phyloP scores from a whole-genome alignment of 805 yeast genomes.

The Grigorovia humatica region DNA sequence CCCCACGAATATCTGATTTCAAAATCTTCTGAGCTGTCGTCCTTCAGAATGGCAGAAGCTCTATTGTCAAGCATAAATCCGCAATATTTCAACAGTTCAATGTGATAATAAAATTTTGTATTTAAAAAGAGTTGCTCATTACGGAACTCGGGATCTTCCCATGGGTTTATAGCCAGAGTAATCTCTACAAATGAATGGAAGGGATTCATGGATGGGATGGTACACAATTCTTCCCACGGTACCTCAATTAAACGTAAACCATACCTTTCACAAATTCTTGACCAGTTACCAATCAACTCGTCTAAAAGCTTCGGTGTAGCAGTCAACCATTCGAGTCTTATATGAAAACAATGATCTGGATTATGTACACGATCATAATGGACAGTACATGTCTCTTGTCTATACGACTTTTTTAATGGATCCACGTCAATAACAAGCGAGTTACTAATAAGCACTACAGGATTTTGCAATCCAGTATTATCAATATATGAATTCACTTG shows the following conservation, averaged over 20 bases:
- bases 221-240: slow-evolving; percentile 81
- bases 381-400: slow-evolving; percentile 68
- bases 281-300: slow-evolving; percentile 66
- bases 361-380: slow-evolving; percentile 90
- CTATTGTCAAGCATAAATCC: slow-evolving; percentile 79
- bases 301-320: slow-evolving; percentile 80
- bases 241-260: slow-evolving; percentile 77
- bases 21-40: slow-evolving; percentile 32
- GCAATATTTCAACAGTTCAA: slow-evolving; percentile 52
- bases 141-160: slow-evolving; percentile 48
- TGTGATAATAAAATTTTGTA: slow-evolving; percentile 68
- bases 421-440: slow-evolving; percentile 66
- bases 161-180: slow-evolving; percentile 58
- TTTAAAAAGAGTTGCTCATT: slow-evolving; percentile 32
- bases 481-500: not conserved
- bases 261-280: slow-evolving; percentile 73
- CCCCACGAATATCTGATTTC: slow-evolving; percentile 90
- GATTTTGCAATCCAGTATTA: slow-evolving; percentile 8
- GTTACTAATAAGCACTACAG: slow-evolving; percentile 50
- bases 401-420: slow-evolving; percentile 55
- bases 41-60: slow-evolving; percentile 52
- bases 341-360: slow-evolving; percentile 89
- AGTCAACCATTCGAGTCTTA: slow-evolving; percentile 85
- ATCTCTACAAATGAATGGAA: slow-evolving; percentile 78
- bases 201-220: slow-evolving; percentile 68